Percentiles rank a stretch among this genome's conserved stretches.
Evolutionary conservation across 2,329 filamentous ascomycete species (phyloP).

Genomic region (Aspergillus sp.): DNA sequence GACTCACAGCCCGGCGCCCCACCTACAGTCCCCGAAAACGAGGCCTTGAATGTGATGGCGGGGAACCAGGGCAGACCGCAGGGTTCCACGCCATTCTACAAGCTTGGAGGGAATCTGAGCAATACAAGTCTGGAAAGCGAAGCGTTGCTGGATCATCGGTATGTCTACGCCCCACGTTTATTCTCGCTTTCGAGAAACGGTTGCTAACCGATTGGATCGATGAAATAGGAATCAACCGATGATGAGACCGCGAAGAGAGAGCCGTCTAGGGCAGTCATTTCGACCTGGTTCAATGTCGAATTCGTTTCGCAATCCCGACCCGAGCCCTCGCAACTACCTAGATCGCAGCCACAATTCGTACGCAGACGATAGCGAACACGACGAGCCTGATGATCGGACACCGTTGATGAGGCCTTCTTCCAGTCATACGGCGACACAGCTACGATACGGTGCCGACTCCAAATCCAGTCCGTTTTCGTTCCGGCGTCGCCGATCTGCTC

Average conservation of each 20-base stretch:
- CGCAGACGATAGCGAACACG: constrained; percentile 36
- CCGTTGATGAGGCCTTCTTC: constrained; percentile 53
- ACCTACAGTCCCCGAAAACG: constrained; percentile 52
- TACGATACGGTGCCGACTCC: constrained; percentile 40
- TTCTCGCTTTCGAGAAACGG: not conserved
- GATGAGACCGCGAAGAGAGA: constrained; percentile 67
- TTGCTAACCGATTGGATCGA: constrained; percentile 10
- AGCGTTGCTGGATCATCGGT: constrained; percentile 84
- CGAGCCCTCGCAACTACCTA: constrained; percentile 36
- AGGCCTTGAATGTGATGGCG: constrained; percentile 35
- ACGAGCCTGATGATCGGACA: constrained; percentile 56
- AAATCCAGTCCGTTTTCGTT: constrained; percentile 31
- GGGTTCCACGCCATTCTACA: constrained; percentile 57
- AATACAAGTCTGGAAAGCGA: constrained; percentile 89
- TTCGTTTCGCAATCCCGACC: constrained; percentile 51
- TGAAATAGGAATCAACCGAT: constrained; percentile 60
- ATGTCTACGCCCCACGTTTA: constrained; percentile 27
- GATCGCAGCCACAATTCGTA: constrained; percentile 34
- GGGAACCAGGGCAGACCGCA: constrained; percentile 31
- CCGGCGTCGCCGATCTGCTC: constrained; percentile 32
- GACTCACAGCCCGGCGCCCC: constrained; percentile 55
- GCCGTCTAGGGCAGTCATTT: constrained; percentile 46
- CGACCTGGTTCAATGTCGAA: constrained; percentile 40
- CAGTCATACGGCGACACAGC: constrained; percentile 38
- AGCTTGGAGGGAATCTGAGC: constrained; percentile 67